Percentiles rank a stretch among this genome's conserved stretches.
phyloP scores from a whole-genome alignment of 2,329 filamentous ascomycete species.

The Penicillium sp. region DNA sequence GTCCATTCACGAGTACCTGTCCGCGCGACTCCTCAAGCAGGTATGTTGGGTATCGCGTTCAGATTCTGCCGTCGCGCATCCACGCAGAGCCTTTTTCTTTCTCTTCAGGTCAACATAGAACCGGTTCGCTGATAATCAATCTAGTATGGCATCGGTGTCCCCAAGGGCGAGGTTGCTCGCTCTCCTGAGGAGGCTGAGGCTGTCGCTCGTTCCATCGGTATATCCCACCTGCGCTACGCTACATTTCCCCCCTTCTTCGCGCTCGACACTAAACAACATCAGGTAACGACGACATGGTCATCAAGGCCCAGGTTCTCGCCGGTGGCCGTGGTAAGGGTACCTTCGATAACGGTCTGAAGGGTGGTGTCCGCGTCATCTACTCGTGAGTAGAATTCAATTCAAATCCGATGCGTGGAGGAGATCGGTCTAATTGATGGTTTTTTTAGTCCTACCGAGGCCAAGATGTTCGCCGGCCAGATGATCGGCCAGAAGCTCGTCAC shows the following conservation, averaged over 20 bases:
- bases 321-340: slow-evolving; percentile 97
- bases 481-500: slow-evolving; percentile 99
- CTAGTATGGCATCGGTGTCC: slow-evolving; percentile 92
- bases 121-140: slow-evolving; percentile 28
- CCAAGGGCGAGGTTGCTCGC: slow-evolving; percentile 84
- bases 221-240: slow-evolving; percentile 22
- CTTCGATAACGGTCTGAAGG: slow-evolving; percentile 98
- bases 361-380: slow-evolving; percentile 98
- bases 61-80: slow-evolving; percentile 16
- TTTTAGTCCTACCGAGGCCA: slow-evolving; percentile 80
- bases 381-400: slow-evolving; percentile 60
- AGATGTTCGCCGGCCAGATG: slow-evolving; percentile 99
- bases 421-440: too few relatives aligned
- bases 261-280: slow-evolving; percentile 24
- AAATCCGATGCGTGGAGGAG: neutral
- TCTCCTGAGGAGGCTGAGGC: slow-evolving; percentile 85
- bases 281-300: slow-evolving; percentile 92
- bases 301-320: slow-evolving; percentile 98
- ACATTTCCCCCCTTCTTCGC: slow-evolving; percentile 7
- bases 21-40: slow-evolving; percentile 81
- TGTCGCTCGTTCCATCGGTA: slow-evolving; percentile 87
- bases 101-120: neutral
- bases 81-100: slow-evolving; percentile 9
- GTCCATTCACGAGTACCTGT: slow-evolving; percentile 98
- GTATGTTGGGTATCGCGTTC: slow-evolving; percentile 45